Evolutionary conservation across 495 filamentous ascomycete genomes (phyloP), one percentile per base, ranked within the genome.

Genomic region (Penicillium macrosclerotiorum): DNA sequence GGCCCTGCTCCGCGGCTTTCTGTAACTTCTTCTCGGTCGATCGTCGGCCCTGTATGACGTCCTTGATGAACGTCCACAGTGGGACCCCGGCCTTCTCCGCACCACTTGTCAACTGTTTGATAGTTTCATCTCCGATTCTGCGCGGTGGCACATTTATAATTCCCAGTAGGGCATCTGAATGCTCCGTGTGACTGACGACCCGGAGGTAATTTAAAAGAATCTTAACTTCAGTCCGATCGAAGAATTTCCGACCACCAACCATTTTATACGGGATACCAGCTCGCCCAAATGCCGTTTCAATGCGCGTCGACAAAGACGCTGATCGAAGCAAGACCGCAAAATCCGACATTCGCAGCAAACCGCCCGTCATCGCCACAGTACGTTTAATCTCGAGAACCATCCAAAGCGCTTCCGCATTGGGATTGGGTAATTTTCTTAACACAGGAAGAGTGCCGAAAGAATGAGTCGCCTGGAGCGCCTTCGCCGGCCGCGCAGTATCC

Each of bases 231-330:
- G 80, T 74, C 35, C 94, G 81, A 53, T 99, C 94, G 55, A 92
- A 99, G 66, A 99, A 99, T 43, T 84, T 83, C 24, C 82, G 78
- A 0, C 94, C 94, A 55, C 88, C 94, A 37, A 96, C 87, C 94
- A 97, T 97, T 23, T 82, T 82, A 65, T 99, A 99, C 0, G 90
- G 77, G 23, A 99, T 81, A 1, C 94, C 94, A 7, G 82, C 81
- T 59, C 86, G 90, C 3, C 89, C 90, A 49, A 97, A 78, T 8
- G 84, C 85, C 11, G 80, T 77, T 62, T 99, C 94, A 34, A 97
- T 85, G 24, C 86, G 80, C 19, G 90, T 77, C 0, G 94, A 97
- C 30, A 97, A 71, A 2, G 81, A 74, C 0, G 93, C 87, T 4
- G 90, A 91, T 3, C 94, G 80, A 31, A 99, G 77, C 9, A 99